Evolutionary conservation across 2,329 filamentous ascomycete genomes (phyloP).

Genomic region (Penicillium crustosum): DNA sequence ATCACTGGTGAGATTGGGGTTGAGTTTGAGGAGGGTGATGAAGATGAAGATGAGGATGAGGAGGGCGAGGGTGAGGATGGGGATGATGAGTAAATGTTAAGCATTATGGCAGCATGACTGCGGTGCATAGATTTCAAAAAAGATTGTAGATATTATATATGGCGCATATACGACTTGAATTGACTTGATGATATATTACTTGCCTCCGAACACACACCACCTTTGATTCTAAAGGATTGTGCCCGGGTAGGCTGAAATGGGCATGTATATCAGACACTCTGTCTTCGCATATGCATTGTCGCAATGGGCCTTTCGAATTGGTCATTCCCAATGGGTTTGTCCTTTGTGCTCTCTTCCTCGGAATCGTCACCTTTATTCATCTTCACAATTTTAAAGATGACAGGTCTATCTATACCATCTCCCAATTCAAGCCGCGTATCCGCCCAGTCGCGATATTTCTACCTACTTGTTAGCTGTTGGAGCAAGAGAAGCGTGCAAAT

Average conservation of each 20-base stretch:
- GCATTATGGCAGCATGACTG: not conserved
- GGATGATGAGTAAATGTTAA: slow-evolving; percentile 17
- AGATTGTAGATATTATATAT: slow-evolving; percentile 11
- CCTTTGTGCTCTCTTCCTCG: too few species aligned
- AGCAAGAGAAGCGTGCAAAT: too few species aligned
- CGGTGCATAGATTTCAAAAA: not conserved
- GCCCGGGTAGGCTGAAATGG: not conserved
- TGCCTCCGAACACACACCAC: not conserved
- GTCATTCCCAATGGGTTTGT: too few species aligned
- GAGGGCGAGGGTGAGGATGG: slow-evolving; percentile 37
- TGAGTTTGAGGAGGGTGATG: slow-evolving; percentile 55
- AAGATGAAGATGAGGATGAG: slow-evolving; percentile 39
- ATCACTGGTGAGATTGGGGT: slow-evolving; percentile 77
- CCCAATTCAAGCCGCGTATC: too few species aligned
- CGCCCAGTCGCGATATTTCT: too few species aligned
- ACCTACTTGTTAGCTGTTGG: too few species aligned
- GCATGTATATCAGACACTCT: not conserved
- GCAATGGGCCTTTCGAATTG: too few species aligned
- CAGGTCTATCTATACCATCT: too few species aligned
- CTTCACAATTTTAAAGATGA: too few species aligned
- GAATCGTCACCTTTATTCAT: too few species aligned
- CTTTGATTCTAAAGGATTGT: not conserved
- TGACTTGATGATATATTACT: slow-evolving; percentile 4
- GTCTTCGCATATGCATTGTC: too few species aligned
- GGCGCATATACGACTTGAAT: slow-evolving; percentile 4